Evolutionary conservation across 176 grass and related monocot species (phyloP).

Genomic region (Raddia distichophylla): DNA sequence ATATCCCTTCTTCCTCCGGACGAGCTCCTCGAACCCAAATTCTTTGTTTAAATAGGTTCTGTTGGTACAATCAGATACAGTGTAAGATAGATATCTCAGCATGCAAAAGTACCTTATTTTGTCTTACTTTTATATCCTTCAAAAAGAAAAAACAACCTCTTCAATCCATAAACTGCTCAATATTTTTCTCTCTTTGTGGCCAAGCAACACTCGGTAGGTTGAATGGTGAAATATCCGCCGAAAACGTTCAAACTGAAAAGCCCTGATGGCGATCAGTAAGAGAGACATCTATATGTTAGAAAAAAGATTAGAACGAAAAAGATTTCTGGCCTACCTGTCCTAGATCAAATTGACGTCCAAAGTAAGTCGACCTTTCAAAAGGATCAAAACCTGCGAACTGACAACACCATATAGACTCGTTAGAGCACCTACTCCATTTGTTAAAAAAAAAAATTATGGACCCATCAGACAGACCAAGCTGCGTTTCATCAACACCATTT

Average conservation of each 20-base stretch:
- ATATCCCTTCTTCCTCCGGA: constrained; percentile 87
- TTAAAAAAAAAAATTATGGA: neutral
- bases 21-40: constrained; percentile 77
- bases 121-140: neutral
- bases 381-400: constrained; percentile 99
- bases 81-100: neutral
- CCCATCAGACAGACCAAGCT: constrained; percentile 15
- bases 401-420: constrained; percentile 38
- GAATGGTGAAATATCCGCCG: constrained; percentile 91
- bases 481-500: constrained; percentile 11
- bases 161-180: constrained; percentile 87
- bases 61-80: constrained; percentile 16
- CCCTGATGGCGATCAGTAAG: neutral
- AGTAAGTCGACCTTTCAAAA: constrained; percentile 96
- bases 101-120: constrained; percentile 2
- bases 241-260: constrained; percentile 88
- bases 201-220: constrained; percentile 71
- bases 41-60: constrained; percentile 82
- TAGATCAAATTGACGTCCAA: constrained; percentile 87
- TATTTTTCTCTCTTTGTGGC: constrained; percentile 80
- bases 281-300: neutral
- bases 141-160: constrained; percentile 59
- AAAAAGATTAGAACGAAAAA: neutral
- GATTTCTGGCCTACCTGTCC: constrained; percentile 63
- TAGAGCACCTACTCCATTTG: too few species aligned